Evolutionary conservation across 192 early-diverging fungal species (phyloP).

Genomic region (Backusella tuberculispora): DNA sequence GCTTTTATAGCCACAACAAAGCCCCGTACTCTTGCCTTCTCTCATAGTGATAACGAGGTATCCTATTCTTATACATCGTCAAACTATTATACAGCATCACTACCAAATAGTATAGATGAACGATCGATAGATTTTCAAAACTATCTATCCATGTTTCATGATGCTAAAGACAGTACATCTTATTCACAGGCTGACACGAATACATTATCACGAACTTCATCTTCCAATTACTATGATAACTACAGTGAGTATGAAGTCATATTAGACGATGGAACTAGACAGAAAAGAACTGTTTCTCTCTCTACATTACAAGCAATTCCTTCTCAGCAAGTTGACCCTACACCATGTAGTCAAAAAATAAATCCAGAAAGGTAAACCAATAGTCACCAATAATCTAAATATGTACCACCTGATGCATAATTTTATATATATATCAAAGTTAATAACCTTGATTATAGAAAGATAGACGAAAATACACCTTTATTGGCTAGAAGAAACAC

Average conservation of each 20-base stretch:
- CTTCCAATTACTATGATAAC: not conserved
- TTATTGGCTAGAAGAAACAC: not conserved
- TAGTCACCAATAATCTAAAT: not conserved
- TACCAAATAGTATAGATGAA: not conserved
- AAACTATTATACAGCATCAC: not conserved
- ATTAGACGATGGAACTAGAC: conserved; percentile 31
- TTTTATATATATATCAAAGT: not conserved
- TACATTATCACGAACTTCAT: not conserved
- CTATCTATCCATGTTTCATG: not conserved
- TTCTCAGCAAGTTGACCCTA: not conserved
- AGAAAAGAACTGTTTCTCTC: conserved; percentile 37
- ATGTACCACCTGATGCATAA: not conserved
- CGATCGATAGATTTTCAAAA: conserved; percentile 1
- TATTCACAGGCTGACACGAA: not conserved
- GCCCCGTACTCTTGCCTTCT: not conserved
- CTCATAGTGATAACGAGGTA: not conserved
- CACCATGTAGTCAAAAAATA: not conserved
- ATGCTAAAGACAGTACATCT: not conserved
- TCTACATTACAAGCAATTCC: conserved; percentile 27
- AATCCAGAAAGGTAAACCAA: not conserved
- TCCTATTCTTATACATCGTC: not conserved
- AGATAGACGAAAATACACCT: not conserved
- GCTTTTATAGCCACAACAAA: not conserved
- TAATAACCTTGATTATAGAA: conserved; percentile 3
- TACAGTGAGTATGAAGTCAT: conserved; percentile 5